phyloP scores from a whole-genome alignment of 1,284 basidiomycete species.

The Somion occarium region DNA sequence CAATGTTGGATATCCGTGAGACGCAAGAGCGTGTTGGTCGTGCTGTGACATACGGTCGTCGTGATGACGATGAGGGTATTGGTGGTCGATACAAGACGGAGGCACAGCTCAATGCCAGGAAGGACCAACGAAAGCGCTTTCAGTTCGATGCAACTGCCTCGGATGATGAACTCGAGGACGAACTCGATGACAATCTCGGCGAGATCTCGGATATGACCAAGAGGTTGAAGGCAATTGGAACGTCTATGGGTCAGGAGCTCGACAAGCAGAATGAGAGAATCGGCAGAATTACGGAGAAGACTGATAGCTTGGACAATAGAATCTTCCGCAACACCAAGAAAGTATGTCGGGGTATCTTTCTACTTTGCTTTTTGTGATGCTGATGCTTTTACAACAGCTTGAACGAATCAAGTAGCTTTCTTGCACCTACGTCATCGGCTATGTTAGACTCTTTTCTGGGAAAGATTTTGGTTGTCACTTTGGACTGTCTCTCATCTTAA shows the following conservation, averaged over 20 bases:
- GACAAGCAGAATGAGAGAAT: constrained; percentile 75
- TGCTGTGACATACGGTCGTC: constrained; percentile 60
- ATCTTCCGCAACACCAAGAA: constrained; percentile 68
- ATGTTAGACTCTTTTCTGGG: too few relatives aligned
- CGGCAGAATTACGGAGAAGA: constrained; percentile 65
- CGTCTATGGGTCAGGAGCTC: constrained; percentile 81
- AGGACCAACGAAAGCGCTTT: constrained; percentile 78
- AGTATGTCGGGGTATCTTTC: constrained; percentile 39
- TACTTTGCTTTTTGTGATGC: constrained; percentile 1
- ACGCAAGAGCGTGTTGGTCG: constrained; percentile 83
- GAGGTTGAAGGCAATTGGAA: constrained; percentile 80
- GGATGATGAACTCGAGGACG: constrained; percentile 93
- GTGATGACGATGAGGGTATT: constrained; percentile 44
- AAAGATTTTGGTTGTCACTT: background rate
- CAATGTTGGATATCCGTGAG: constrained; percentile 82
- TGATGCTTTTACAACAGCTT: constrained; percentile 40
- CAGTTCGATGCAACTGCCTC: constrained; percentile 94
- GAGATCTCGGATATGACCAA: constrained; percentile 83
- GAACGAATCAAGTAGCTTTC: constrained; percentile 60
- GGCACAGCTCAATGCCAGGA: constrained; percentile 44
- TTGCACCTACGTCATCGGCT: background rate
- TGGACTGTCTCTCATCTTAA: background rate
- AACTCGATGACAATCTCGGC: constrained; percentile 85
- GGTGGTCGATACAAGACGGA: constrained; percentile 42
- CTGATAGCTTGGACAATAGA: constrained; percentile 56